Evolutionary conservation across 176 grass and related monocot species (phyloP), one percentile per base, ranked within the genome.

Genomic region (Oryza meridionalis): DNA sequence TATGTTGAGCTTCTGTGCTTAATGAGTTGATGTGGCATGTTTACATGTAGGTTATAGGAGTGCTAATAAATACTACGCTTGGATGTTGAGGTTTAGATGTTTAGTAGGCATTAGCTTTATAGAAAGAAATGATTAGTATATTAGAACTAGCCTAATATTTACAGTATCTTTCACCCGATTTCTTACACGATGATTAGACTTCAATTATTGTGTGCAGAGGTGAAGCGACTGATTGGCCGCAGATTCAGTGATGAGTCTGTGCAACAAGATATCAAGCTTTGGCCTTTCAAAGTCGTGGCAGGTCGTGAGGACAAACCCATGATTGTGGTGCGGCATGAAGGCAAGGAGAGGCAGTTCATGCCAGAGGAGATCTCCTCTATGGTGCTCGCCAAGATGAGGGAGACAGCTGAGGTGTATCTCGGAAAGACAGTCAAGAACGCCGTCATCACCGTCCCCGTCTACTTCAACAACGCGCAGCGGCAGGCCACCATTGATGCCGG

Each of bases 401-500:
- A 92, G 44, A 81, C 87, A 0, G 90, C 92, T 0, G 89, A 91
- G 81, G 84, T 75, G 2, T 91, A 82, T 8, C 78, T 94, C 3
- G 84, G 81, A 50, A 46, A n/a, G 11, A 76, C 2, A 86, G 85
- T 95, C 43, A 95, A 91, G 72, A 93, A 98, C 44, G 95, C 91
- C 14, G 92, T 98, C 0, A 47, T 95, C 69, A 95, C 95, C 0
- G 92, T 98, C 37, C 95, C 95, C 5, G 91, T 87, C 47, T 95
- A 95, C 79, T 95, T 98, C 90, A 94, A 94, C 53, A 90, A 98
- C 77, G 93, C 92, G 2, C 92, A 95, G 82, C 88, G 95, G 4
- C 92, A 98, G 92, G 95, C 95, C 65, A 97, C 92, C 47, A 98
- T 90, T 55, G 92, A 98, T 26, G 95, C 95, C 15, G 91, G 92